Percentiles rank a stretch among this genome's conserved stretches.
Conservation (phyloP, 805 yeast species). For the Isabelozyma pseudorhagii region DNA sequence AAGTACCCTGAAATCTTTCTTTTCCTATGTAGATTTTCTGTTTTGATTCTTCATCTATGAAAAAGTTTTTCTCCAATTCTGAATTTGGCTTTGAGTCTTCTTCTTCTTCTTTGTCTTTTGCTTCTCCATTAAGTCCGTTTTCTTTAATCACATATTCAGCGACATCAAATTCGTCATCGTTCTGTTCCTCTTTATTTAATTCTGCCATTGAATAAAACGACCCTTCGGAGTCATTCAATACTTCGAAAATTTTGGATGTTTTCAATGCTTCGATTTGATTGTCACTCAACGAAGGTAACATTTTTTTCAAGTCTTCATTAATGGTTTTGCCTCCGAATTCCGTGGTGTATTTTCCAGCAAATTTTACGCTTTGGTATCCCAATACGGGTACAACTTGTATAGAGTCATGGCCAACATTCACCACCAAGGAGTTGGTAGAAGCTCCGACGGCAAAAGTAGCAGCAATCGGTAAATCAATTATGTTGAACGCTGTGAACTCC, state of each 20-base stretch:
- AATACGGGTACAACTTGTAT: conserved; percentile 80
- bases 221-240: conserved; percentile 64
- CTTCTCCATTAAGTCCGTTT: conserved; percentile 40
- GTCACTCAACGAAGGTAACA: conserved; percentile 56
- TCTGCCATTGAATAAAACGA: conserved; percentile 62
- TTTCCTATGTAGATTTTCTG: conserved; percentile 70
- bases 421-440: conserved; percentile 62
- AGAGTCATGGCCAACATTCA: conserved; percentile 75
- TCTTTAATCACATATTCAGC: conserved; percentile 85
- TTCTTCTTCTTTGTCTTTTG: conserved; percentile 26
- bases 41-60: conserved; percentile 57
- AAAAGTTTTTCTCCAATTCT: conserved; percentile 70
- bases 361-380: conserved; percentile 61
- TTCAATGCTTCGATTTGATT: conserved; percentile 74
- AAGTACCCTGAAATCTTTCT: conserved; percentile 83
- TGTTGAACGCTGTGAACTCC: conserved; percentile 67
- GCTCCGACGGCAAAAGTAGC: conserved; percentile 71
- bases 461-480: conserved; percentile 66
- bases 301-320: conserved; percentile 47
- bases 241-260: conserved; percentile 72
- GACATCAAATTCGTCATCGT: conserved; percentile 79
- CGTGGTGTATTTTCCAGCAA: conserved; percentile 47
- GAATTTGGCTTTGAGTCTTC: conserved; percentile 49
- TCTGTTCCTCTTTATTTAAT: conserved; percentile 37
- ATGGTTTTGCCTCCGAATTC: conserved; percentile 65